These are phyloP conservation scores for Erythrophleum fordii DNA, from an alignment of 306 rosid genomes.

Conservation along the genomic window DNA sequence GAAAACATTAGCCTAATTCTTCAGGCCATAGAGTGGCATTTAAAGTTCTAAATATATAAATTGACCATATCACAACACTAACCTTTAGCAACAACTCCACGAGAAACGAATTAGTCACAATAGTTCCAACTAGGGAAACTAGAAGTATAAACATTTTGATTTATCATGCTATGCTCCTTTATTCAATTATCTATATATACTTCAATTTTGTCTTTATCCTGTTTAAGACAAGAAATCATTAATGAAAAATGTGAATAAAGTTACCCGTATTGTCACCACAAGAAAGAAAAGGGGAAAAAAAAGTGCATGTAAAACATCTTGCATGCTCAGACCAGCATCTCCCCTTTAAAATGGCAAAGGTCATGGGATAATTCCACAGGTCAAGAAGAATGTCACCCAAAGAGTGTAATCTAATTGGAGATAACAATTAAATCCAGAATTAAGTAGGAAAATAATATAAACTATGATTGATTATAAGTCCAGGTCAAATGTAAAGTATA, in stretches of 20 bases:
- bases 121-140: neutral
- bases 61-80: neutral
- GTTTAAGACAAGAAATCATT: neutral
- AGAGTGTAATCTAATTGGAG: neutral
- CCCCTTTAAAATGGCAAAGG: neutral
- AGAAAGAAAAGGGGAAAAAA: neutral
- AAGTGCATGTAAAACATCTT: neutral
- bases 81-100: neutral
- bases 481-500: neutral
- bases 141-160: neutral
- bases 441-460: neutral
- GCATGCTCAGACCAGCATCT: neutral
- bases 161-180: neutral
- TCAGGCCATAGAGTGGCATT: neutral
- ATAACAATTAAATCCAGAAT: neutral
- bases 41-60: neutral
- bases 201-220: neutral
- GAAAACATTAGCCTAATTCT: neutral
- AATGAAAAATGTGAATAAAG: neutral
- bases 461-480: neutral
- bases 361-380: neutral
- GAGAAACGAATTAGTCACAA: neutral
- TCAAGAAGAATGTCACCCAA: neutral
- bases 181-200: neutral
- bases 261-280: too few relatives aligned